These are phyloP conservation scores for Volvariella surrecta DNA, from an alignment of 1,284 basidiomycete species.

Conservation along the genomic window DNA sequence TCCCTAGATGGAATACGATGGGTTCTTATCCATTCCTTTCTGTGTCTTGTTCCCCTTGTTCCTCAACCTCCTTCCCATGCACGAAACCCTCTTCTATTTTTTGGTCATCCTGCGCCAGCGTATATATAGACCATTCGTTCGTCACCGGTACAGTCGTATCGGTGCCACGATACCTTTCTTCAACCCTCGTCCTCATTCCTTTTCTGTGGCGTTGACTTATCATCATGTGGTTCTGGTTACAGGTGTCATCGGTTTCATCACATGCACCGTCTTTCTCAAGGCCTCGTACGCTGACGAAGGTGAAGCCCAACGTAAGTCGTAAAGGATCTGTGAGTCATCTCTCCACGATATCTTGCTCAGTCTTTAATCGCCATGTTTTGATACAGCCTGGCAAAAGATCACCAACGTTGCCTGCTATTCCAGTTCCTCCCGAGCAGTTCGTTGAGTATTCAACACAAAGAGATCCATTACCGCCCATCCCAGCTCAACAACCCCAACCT, in stretches of 20 bases:
- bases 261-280: background rate
- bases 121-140: too few species aligned
- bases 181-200: too few species aligned
- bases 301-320: background rate
- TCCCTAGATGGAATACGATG: too few species aligned
- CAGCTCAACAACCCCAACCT: background rate
- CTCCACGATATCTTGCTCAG: background rate
- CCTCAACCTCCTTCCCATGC: too few species aligned
- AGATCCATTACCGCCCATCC: background rate
- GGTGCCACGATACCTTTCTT: too few species aligned
- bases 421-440: background rate
- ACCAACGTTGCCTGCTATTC: background rate
- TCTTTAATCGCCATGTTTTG: background rate
- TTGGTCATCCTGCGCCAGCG: too few species aligned
- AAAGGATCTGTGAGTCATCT: constrained; percentile 1
- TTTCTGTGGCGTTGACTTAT: too few species aligned
- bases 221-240: background rate
- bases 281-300: background rate
- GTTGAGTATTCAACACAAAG: background rate
- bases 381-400: background rate
- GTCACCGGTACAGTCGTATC: too few species aligned
- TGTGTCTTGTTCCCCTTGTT: too few species aligned
- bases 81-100: too few species aligned
- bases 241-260: background rate
- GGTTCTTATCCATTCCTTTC: too few species aligned